These are phyloP conservation scores for Lepiota venenata DNA, from an alignment of 768 basidiomycete genomes.

Conservation along the genomic window DNA sequence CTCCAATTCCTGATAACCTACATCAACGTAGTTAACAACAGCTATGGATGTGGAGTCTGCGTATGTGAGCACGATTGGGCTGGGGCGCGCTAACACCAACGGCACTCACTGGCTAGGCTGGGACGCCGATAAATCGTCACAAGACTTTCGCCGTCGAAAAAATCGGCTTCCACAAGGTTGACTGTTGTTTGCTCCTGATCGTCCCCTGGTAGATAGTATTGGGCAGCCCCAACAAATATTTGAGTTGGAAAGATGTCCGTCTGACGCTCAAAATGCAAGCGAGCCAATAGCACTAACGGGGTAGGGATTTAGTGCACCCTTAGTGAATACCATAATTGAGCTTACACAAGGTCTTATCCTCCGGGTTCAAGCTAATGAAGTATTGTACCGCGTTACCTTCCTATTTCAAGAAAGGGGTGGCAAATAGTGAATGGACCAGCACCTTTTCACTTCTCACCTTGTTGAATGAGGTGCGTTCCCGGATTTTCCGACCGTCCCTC, in stretches of 20 bases:
- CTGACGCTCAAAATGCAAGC: slow-evolving; percentile 39
- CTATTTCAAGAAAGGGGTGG: slow-evolving; percentile 24
- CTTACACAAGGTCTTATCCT: slow-evolving; percentile 26
- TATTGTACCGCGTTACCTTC: slow-evolving; percentile 46
- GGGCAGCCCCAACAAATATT: slow-evolving; percentile 50
- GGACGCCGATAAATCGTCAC: slow-evolving; percentile 60
- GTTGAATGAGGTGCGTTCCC: slow-evolving; percentile 53
- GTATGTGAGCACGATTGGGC: slow-evolving; percentile 28
- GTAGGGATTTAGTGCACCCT: slow-evolving; percentile 9
- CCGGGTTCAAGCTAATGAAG: slow-evolving; percentile 42
- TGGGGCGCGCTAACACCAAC: slow-evolving; percentile 24
- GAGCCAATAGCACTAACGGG: slow-evolving; percentile 52
- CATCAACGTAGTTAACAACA: slow-evolving; percentile 57
- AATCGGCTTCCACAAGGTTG: slow-evolving; percentile 64
- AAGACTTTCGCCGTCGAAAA: slow-evolving; percentile 74
- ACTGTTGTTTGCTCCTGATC: slow-evolving; percentile 32
- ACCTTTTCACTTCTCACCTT: slow-evolving; percentile 39
- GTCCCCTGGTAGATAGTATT: slow-evolving; percentile 47
- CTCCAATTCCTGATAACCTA: slow-evolving; percentile 55
- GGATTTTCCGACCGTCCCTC: slow-evolving; percentile 19
- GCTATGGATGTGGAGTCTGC: slow-evolving; percentile 57
- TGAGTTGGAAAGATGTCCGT: slow-evolving; percentile 27
- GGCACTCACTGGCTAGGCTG: slow-evolving; percentile 44
- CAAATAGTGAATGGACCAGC: slow-evolving; percentile 15
- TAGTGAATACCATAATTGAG: not conserved